phyloP scores from a whole-genome alignment of 257 asterid genomes.

The Solanum acaule region DNA sequence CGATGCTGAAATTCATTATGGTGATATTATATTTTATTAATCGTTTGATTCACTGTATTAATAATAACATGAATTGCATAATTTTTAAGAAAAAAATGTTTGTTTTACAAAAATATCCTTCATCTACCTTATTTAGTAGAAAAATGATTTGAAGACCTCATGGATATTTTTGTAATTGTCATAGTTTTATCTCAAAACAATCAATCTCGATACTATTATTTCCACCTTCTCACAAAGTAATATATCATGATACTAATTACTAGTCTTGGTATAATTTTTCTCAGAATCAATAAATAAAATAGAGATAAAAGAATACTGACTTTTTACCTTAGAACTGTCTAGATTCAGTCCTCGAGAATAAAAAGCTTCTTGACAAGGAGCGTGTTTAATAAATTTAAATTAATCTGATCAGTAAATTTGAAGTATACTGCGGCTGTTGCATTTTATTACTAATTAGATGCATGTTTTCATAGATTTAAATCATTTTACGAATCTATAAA shows the following conservation, averaged over 20 bases:
- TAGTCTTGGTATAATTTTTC: background rate
- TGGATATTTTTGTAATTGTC: background rate
- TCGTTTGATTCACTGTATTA: background rate
- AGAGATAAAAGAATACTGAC: background rate
- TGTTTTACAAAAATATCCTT: background rate
- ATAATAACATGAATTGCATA: background rate
- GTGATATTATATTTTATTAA: background rate
- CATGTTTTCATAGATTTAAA: background rate
- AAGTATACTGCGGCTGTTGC: background rate
- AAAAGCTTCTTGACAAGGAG: background rate
- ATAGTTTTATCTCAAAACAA: background rate
- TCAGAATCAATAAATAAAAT: background rate
- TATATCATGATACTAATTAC: background rate
- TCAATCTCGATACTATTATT: background rate
- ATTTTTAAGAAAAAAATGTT: background rate
- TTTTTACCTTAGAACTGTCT: background rate
- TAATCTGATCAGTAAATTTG: background rate
- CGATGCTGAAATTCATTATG: too few relatives aligned
- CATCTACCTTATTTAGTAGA: background rate
- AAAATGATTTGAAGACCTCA: background rate
- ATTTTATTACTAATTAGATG: too few relatives aligned
- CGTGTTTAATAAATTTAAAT: background rate
- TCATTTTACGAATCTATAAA: too few relatives aligned
- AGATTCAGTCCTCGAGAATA: background rate
- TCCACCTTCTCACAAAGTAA: background rate